Conservation (phyloP, 2,329 filamentous ascomycete species). For the Alternaria rosae region DNA sequence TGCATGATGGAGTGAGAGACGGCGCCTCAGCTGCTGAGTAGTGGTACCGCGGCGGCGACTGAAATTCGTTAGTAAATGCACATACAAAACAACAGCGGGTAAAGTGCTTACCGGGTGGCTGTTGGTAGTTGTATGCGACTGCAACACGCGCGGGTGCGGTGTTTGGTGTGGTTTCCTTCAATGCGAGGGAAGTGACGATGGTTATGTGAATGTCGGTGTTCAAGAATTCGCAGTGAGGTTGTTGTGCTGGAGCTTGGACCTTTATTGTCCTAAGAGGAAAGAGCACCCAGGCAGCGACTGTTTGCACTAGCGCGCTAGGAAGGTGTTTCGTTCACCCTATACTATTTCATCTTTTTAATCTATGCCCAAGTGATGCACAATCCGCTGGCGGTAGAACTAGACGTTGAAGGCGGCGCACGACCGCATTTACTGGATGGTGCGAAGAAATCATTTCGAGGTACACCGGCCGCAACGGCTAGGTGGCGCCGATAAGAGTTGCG, state of each 20-base stretch:
- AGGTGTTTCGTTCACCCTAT: not conserved
- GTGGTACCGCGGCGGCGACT: not conserved
- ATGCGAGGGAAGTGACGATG: not conserved
- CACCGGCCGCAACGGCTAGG: not conserved
- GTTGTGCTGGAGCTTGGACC: not conserved
- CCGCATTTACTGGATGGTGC: not conserved
- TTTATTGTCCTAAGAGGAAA: not conserved
- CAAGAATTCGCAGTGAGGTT: not conserved
- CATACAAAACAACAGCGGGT: accelerated
- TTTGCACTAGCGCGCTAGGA: not conserved
- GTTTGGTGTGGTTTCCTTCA: no score
- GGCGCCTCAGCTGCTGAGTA: not conserved
- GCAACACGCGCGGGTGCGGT: not conserved
- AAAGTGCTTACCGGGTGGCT: not conserved
- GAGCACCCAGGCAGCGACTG: not conserved
- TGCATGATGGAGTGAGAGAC: not conserved
- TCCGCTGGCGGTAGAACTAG: not conserved
- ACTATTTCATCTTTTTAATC: not conserved
- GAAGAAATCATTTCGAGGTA: accelerated
- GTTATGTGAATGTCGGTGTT: not conserved
- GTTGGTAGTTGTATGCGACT: accelerated
- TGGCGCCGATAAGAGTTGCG: not conserved
- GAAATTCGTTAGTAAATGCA: not conserved
- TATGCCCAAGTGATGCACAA: not conserved
- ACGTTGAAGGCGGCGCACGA: not conserved